phyloP scores from a whole-genome alignment of 352 stramenopile genomes.

The Phytophthora multivora region DNA sequence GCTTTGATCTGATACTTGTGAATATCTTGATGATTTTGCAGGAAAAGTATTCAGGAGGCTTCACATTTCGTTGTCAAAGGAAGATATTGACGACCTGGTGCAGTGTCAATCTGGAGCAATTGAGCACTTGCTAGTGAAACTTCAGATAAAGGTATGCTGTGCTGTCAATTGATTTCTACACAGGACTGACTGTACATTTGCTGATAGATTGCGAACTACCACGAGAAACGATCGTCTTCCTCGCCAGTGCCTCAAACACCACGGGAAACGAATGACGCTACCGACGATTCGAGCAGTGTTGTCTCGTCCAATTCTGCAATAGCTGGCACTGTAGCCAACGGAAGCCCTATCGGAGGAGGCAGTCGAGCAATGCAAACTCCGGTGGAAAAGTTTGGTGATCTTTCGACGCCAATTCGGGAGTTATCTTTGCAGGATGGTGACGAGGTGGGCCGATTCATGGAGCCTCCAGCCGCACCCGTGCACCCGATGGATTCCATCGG shows the following conservation, averaged over 20 bases:
- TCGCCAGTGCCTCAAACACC: constrained; percentile 16
- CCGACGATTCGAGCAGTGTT: constrained; percentile 45
- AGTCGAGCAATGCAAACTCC: constrained; percentile 15
- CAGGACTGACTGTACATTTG: neutral
- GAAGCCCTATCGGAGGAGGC: constrained; percentile 17
- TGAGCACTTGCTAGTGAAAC: constrained; percentile 89
- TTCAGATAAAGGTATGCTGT: constrained; percentile 88
- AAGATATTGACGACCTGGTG: constrained; percentile 93
- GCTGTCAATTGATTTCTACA: neutral
- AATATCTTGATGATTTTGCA: constrained; percentile 30
- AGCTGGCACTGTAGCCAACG: constrained; percentile 23
- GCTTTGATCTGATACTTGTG: neutral
- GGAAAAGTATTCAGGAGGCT: constrained; percentile 88
- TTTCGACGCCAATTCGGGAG: constrained; percentile 38
- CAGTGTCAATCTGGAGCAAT: constrained; percentile 89
- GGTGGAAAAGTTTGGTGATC: constrained; percentile 45
- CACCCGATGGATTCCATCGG: constrained; percentile 32
- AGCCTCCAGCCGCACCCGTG: constrained; percentile 18
- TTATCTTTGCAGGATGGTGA: constrained; percentile 30
- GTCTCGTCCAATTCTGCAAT: constrained; percentile 32
- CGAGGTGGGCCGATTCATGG: constrained; percentile 14
- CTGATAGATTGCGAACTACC: constrained; percentile 80
- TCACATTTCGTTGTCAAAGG: constrained; percentile 79
- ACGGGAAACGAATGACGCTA: constrained; percentile 30
- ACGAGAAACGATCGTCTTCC: constrained; percentile 58